Evolutionary conservation across 306 rosid genomes (phyloP).

Genomic region (Adenanthera pavonina): DNA sequence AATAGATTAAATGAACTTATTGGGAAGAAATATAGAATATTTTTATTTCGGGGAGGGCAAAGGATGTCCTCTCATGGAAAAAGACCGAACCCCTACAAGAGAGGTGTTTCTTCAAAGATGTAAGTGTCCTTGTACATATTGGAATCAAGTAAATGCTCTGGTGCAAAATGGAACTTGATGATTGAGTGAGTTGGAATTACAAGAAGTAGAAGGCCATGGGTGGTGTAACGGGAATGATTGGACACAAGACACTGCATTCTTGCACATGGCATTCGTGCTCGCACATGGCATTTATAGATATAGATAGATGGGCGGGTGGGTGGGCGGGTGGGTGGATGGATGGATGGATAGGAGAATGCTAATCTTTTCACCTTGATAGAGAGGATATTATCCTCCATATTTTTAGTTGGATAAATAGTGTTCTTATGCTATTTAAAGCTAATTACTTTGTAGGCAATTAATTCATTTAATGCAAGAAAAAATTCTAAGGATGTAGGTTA

Average conservation of each 20-base stretch:
- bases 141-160: background rate
- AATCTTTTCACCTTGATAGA: background rate
- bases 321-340: background rate
- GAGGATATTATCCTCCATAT: background rate
- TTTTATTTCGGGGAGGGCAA: background rate
- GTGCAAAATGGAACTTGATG: background rate
- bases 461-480: background rate
- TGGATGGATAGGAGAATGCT: background rate
- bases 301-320: background rate
- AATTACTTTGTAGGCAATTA: background rate
- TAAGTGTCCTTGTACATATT: background rate
- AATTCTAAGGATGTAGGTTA: background rate
- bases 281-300: background rate
- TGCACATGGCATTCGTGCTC: background rate
- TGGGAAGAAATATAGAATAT: background rate
- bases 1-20: background rate
- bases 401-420: background rate
- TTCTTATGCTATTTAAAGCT: background rate
- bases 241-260: background rate
- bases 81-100: background rate
- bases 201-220: background rate
- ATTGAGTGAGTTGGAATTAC: conserved; percentile 5
- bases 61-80: background rate
- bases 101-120: background rate
- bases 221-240: background rate